Evolutionary conservation across 2,329 filamentous ascomycete species (phyloP).

Genomic region (Stachybotrys elegans): DNA sequence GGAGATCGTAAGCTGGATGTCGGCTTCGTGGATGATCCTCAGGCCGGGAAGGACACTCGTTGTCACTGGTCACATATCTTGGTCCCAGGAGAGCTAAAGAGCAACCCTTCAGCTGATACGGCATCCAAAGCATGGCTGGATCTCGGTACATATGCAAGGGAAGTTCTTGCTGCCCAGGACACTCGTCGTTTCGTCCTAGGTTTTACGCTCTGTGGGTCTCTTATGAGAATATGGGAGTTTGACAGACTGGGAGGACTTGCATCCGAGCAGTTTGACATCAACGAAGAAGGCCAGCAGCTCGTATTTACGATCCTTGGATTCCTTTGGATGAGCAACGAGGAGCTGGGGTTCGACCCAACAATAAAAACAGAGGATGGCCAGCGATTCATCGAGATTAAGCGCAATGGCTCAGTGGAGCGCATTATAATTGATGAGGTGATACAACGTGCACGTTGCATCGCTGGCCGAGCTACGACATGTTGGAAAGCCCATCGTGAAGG

Average conservation of each 20-base stretch:
- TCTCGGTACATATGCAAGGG: slow-evolving; percentile 36
- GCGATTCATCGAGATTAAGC: slow-evolving; percentile 6
- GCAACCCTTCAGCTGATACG: slow-evolving; percentile 35
- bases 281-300: slow-evolving; percentile 33
- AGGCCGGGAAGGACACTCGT: slow-evolving; percentile 17
- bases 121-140: slow-evolving; percentile 31
- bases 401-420: slow-evolving; percentile 8
- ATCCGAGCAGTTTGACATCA: slow-evolving; percentile 40
- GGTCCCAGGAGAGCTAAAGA: slow-evolving; percentile 40
- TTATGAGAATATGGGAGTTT: slow-evolving; percentile 42
- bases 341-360: slow-evolving; percentile 8
- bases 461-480: slow-evolving; percentile 35
- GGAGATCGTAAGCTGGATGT: slow-evolving; percentile 20
- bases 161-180: slow-evolving; percentile 4
- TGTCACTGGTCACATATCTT: slow-evolving; percentile 37
- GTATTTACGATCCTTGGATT: slow-evolving; percentile 35
- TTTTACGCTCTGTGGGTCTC: slow-evolving; percentile 40
- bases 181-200: slow-evolving; percentile 35
- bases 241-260: slow-evolving; percentile 39
- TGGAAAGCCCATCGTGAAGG: slow-evolving; percentile 36
- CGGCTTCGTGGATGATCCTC: slow-evolving; percentile 24
- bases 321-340: slow-evolving; percentile 19
- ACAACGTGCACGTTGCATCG: slow-evolving; percentile 24
- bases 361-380: neutral
- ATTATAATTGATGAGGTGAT: slow-evolving; percentile 22